Evolutionary conservation across 208 protist species (phyloP).

Genomic region (Leishmania arabica): DNA sequence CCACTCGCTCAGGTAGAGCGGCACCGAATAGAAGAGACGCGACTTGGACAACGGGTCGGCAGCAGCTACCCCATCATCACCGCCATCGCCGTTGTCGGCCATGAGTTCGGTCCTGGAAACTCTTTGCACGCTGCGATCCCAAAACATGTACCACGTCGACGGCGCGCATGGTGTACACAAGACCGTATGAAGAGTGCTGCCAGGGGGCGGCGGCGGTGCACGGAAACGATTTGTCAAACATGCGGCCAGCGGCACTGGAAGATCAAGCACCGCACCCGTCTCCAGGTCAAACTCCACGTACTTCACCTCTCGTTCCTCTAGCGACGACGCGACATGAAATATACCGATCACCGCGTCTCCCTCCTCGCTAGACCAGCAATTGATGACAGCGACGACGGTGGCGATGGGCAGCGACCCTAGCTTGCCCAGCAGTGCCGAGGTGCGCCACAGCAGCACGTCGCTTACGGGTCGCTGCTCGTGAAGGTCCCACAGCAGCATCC

Average conservation of each 20-base stretch:
- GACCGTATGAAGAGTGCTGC: constrained; percentile 12
- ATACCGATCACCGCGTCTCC: constrained; percentile 11
- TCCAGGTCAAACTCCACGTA: constrained; percentile 27
- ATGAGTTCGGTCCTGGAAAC: background rate
- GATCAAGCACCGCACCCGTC: background rate
- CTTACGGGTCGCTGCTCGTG: constrained; percentile 6
- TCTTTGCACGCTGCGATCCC: constrained; percentile 11
- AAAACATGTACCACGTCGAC: constrained; percentile 24
- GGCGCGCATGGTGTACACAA: constrained; percentile 16
- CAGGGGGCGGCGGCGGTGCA: background rate
- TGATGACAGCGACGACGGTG: constrained; percentile 13
- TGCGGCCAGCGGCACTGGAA: background rate
- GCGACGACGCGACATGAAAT: constrained; percentile 18
- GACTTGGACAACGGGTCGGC: constrained; percentile 13
- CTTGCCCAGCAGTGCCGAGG: constrained; percentile 11
- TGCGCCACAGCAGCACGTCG: constrained; percentile 17
- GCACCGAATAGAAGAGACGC: constrained; percentile 23
- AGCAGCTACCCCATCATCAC: background rate
- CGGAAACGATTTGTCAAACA: constrained; percentile 12
- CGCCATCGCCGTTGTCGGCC: background rate
- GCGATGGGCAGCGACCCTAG: constrained; percentile 47
- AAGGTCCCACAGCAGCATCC: constrained; percentile 67
- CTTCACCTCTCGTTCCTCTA: background rate
- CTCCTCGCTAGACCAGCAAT: constrained; percentile 21
- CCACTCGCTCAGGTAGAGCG: constrained; percentile 18